Evolutionary conservation across 495 filamentous ascomycete species (phyloP), one percentile per base, ranked within the genome.

Genomic region (Letharia columbiana): DNA sequence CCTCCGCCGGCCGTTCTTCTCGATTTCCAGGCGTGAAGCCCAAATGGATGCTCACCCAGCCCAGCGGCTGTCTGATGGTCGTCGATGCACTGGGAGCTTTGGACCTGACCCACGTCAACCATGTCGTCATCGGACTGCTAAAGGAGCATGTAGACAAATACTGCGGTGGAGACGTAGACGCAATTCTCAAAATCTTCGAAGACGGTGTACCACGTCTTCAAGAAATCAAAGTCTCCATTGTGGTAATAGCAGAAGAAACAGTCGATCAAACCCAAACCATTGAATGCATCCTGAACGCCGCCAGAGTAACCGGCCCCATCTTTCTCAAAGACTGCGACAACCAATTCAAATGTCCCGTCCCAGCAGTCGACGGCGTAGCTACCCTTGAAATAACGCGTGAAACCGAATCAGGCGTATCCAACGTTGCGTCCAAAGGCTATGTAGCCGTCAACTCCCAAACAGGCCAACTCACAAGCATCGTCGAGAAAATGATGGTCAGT

Each of bases 381-480:
- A 57, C 54, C 28, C 33, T 57, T 20, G 54, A 57, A 0, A 57
- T 57, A 4, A 57, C 54, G 6, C 31, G 54, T 1, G 54, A 57
- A 37, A 57, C 54, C 54, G 54, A 57, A 57, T 57, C 54, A 20
- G 54, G 54, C 54, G 54, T 57, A 5, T 57, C 54, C 54, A 57
- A 57, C 33, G 54, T 57, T n/a, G 54, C 54, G 13, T 57, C 54
- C 4, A 57, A 57, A 57, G 54, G 54, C 18, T 57, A 57, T 8
- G 54, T 57, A 57, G 54, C 54, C 15, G 54, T 57, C 54, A 57
- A 57, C 33, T 57, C 54, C 15, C 54, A 57, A 20, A 57, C 54
- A 17, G 54, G 54, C 54, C 54, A 57, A 57, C 54, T 57, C 15
- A 57, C 54, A 3, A 57, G 54, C 33, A 57, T 57, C 33, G 54